Base-by-base conservation (phyloP, 768 basidiomycete species). In the Amyloporia xantha region DNA sequence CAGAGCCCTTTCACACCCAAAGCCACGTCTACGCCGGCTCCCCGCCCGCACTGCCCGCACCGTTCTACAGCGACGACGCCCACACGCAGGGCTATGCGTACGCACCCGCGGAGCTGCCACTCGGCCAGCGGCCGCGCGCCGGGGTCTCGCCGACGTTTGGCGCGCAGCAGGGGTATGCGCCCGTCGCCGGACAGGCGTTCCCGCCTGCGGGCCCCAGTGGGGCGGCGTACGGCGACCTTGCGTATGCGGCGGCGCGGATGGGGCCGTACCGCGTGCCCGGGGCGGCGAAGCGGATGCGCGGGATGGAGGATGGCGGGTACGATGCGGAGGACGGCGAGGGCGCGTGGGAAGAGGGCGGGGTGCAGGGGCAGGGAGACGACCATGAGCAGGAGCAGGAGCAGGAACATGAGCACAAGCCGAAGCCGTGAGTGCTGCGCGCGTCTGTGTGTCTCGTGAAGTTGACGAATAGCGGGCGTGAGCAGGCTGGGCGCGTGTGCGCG, bases 401-500 rank as follows among this genome's bases (percentile, higher is more conserved):
- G 49, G 55, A 48, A 15, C 51, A 47, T 12, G 52, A 42, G 45
- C 51, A 52, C 44, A 47, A 50, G 13, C 36, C 42, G 13, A 57
- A 54, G 48, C 52, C 56, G 56, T 57, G 50, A 51, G 56, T 57
- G 11, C n/a, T 4, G 9, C 30, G 44, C 35, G 13, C 17, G n/a
- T 39, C 27, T 43, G 21, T n/a, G 24, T 28, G 6, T 19, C 15
- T 43, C 25, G 24, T 9, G 15, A 27, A 24, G 17, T 19, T 17
- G 23, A 17, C 12, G 40, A n/a, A n/a, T n/a, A n/a, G n/a, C 30
- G 30, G 30, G 15, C 25, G 13, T 9, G 3, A 9, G 17, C 46
- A 47, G 44, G 17, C 11, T 28, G 12, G 83, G 86, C 19, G 86
- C 86, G 35, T 89, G 86, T 60, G 72, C 72, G 50, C 76, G 86